Percentiles rank a stretch among this genome's conserved stretches.
Conservation (phyloP, 2,329 filamentous ascomycete species). For the Neurospora crassa region DNA sequence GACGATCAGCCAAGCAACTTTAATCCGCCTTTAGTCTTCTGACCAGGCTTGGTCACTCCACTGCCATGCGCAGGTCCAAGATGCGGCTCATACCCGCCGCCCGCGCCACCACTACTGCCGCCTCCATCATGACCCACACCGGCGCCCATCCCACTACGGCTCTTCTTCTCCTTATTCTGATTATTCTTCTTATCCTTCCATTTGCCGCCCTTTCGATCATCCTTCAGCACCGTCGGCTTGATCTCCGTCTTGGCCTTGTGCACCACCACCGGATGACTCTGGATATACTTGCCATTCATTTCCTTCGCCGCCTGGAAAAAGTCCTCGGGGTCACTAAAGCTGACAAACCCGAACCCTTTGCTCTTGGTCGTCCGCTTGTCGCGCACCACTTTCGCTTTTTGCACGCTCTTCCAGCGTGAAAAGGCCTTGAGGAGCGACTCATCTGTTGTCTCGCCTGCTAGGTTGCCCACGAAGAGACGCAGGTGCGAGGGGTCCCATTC, state of each 20-base stretch:
- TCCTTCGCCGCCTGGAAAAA: conserved; percentile 95
- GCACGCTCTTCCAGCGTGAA: conserved; percentile 73
- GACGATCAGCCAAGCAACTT: conserved; percentile 45
- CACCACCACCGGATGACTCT: conserved; percentile 84
- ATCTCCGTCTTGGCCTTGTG: conserved; percentile 89
- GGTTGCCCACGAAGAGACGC: conserved; percentile 90
- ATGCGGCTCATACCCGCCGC: conserved; percentile 36
- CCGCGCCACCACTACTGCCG: conserved; percentile 18
- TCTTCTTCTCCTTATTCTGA: conserved; percentile 23
- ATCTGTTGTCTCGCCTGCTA: conserved; percentile 95
- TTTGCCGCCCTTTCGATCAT: conserved; percentile 44
- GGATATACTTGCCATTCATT: conserved; percentile 99
- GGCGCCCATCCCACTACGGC: conserved; percentile 20
- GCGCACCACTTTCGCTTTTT: conserved; percentile 86
- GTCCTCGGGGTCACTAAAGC: conserved; percentile 89
- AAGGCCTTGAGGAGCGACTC: conserved; percentile 94
- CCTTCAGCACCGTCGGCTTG: conserved; percentile 61
- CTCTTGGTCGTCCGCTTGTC: conserved; percentile 96
- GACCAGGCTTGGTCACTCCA: conserved; percentile 51
- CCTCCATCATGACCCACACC: conserved; percentile 16
- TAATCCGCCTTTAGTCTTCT: conserved; percentile 59
- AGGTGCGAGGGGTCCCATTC: conserved; percentile 96
- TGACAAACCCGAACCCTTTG: conserved; percentile 93
- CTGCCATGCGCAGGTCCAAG: conserved; percentile 39
- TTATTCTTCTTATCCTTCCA: conserved; percentile 30